Conservation (phyloP, 2,329 filamentous ascomycete genomes). For the Zelopaecilomyces penicillatus region DNA sequence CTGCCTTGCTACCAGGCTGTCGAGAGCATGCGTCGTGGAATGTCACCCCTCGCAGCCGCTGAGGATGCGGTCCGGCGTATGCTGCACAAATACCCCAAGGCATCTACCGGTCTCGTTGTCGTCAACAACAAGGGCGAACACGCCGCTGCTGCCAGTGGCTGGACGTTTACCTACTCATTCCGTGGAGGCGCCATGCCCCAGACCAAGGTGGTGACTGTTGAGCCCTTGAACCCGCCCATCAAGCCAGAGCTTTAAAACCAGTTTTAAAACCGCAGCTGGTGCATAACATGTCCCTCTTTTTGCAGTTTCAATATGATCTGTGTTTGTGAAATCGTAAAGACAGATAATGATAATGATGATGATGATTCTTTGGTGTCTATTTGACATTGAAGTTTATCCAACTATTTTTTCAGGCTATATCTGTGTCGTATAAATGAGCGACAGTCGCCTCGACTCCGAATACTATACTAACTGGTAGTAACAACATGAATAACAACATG, state of each 20-base stretch:
- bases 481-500: too few relatives aligned
- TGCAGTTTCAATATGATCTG: too few relatives aligned
- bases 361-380: too few relatives aligned
- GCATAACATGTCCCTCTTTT: too few relatives aligned
- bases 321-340: too few relatives aligned
- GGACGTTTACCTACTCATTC: constrained; percentile 47
- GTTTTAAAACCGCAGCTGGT: too few relatives aligned
- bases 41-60: constrained; percentile 39
- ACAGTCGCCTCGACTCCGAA: too few relatives aligned
- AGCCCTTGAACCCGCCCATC: constrained; percentile 1
- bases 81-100: constrained; percentile 36
- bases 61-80: constrained; percentile 43
- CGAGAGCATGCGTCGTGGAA: constrained; percentile 41
- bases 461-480: too few relatives aligned
- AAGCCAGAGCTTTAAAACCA: neutral
- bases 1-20: constrained; percentile 50
- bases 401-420: too few relatives aligned
- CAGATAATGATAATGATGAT: too few relatives aligned
- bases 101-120: constrained; percentile 43
- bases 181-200: constrained; percentile 38
- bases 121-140: constrained; percentile 40
- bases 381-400: too few relatives aligned
- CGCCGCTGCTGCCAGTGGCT: constrained; percentile 43
- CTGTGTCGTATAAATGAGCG: too few relatives aligned
- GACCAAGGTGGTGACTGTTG: constrained; percentile 35